phyloP scores from a whole-genome alignment of 768 basidiomycete species.

The Suillus subalutaceus region DNA sequence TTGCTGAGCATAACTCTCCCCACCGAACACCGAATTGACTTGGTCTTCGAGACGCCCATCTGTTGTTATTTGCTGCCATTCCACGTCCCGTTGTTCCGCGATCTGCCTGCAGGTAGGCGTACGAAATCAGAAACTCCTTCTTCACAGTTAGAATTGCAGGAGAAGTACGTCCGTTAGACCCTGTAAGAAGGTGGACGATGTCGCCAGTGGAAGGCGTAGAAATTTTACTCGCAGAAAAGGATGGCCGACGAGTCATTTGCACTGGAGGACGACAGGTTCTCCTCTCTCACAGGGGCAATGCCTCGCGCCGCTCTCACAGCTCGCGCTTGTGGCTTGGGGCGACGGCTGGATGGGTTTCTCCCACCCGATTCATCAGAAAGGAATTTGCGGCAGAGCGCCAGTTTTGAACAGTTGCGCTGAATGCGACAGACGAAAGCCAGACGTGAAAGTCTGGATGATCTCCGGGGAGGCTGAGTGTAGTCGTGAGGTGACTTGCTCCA shows the following conservation, averaged over 20 bases:
- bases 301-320: slow-evolving; percentile 22
- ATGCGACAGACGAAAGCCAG: slow-evolving; percentile 38
- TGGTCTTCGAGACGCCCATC: slow-evolving; percentile 27
- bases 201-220: slow-evolving; percentile 14
- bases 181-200: slow-evolving; percentile 32
- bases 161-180: slow-evolving; percentile 23
- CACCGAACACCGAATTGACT: slow-evolving; percentile 32
- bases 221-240: slow-evolving; percentile 31
- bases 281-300: not conserved
- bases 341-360: slow-evolving; percentile 21
- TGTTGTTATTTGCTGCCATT: slow-evolving; percentile 36
- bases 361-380: slow-evolving; percentile 29
- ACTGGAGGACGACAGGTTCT: not conserved
- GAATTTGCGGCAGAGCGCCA: slow-evolving; percentile 45
- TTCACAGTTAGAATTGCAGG: slow-evolving; percentile 32
- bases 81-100: slow-evolving; percentile 31
- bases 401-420: slow-evolving; percentile 43
- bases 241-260: slow-evolving; percentile 14
- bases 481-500: slow-evolving; percentile 39
- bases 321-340: slow-evolving; percentile 39
- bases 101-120: slow-evolving; percentile 37
- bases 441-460: slow-evolving; percentile 38
- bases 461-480: slow-evolving; percentile 34
- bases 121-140: slow-evolving; percentile 43
- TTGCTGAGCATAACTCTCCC: slow-evolving; percentile 10